Percentiles rank a stretch among this genome's conserved stretches.
Evolutionary conservation across 2,329 filamentous ascomycete species (phyloP).

Genomic region (Pestalotiopsis sp.): DNA sequence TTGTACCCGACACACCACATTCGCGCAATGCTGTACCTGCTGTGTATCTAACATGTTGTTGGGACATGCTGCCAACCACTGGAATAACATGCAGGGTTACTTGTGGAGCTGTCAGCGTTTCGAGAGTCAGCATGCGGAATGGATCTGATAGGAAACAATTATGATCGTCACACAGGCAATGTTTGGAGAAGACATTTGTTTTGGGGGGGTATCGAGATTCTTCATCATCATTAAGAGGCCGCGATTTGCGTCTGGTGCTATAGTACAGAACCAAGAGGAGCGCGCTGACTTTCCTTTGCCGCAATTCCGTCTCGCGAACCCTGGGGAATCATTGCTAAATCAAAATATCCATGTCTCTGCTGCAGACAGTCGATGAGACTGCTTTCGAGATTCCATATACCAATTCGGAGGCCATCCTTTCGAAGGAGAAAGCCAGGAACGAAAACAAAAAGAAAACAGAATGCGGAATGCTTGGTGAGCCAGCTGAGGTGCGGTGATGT

Average conservation of each 20-base stretch:
- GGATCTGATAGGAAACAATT: not conserved
- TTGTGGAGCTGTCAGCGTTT: not conserved
- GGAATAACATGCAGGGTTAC: not conserved
- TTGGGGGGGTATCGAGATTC: slow-evolving; percentile 25
- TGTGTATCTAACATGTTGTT: not conserved
- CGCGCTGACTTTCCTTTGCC: not conserved
- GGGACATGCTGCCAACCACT: not conserved
- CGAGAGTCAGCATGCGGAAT: not conserved
- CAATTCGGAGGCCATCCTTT: not conserved
- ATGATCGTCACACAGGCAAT: not conserved
- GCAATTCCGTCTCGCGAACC: not conserved
- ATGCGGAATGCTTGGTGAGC: not conserved
- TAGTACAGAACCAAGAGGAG: not conserved
- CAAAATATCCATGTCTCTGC: not conserved
- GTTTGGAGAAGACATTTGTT: not conserved
- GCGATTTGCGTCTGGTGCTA: slow-evolving; percentile 10
- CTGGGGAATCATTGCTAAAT: slow-evolving; percentile 8
- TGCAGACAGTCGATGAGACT: not conserved
- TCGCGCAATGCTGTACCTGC: not conserved
- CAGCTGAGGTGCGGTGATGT: not conserved
- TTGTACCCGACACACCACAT: not conserved
- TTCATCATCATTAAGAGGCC: slow-evolving; percentile 26
- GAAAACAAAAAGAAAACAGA: not conserved
- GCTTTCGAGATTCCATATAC: not conserved
- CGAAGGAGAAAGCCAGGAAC: not conserved